Evolutionary conservation across 2,329 filamentous ascomycete species (phyloP), one percentile per base, ranked within the genome.

Genomic region (Alternaria sp.): DNA sequence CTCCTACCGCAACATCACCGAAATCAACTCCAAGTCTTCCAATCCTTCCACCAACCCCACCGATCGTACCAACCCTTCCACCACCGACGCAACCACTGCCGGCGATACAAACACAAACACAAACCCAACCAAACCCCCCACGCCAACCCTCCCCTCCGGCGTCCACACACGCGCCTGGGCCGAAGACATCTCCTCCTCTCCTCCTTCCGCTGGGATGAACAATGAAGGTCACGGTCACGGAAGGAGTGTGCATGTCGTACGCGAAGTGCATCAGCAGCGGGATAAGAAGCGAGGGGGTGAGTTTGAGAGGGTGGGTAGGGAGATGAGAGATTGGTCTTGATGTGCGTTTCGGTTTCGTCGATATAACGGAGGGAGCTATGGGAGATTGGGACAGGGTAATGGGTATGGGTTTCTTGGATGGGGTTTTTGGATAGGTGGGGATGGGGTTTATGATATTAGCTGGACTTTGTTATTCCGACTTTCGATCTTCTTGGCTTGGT

Each of bases 161-260:
- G 65, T 74, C 6, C 63, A 66, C 11, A 63, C 74, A 0, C 68
- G 62, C 19, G 74, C 70, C 4, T 79, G 75, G 76, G 69, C 74
- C 9, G 62, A 73, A 1, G 50, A 52, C 30, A 23, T 54, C 15
- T 49, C 21, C 11, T 11, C 46, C 21, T 23, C 30, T 23, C n/a
- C 30, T 7, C 32, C 49, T 0, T 23, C 19, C 8, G 19, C 15
- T 25, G 5, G 45, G 6, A 45, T 19, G 10, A 3, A 13, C 10
- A 45, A 45, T 8, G 45, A 23, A 5, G 19, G n/a, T 12, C 19
- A 30, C 5, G 15, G 62, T 21, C 61, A 65, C 5, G 36, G 45
- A 2, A 32, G 57, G 12, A 69, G 70, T 7, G 74, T 78, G 1
- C 64, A 69, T n/a, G 69, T 79, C n/a, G 43, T 72, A 8, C 68